Evolutionary conservation across 192 early-diverging fungal species (phyloP).

Genomic region (Coemansia sp.): DNA sequence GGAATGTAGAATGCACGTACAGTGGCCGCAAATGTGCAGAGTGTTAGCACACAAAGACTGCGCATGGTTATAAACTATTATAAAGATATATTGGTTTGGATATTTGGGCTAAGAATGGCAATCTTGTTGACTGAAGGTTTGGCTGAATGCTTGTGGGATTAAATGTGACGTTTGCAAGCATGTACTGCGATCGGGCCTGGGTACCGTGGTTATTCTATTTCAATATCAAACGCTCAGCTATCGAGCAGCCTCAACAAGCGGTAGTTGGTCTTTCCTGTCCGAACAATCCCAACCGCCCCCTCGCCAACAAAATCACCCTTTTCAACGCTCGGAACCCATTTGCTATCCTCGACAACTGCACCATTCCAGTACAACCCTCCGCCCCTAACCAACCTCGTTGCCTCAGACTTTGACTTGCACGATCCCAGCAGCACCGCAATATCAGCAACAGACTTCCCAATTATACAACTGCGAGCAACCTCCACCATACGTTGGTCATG

Average conservation of each 20-base stretch:
- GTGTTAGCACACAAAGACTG: neutral
- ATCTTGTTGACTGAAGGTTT: too few relatives aligned
- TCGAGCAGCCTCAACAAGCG: slow-evolving; percentile 44
- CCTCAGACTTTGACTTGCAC: slow-evolving; percentile 73
- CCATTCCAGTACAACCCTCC: slow-evolving; percentile 79
- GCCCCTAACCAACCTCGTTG: slow-evolving; percentile 68
- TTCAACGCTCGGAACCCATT: slow-evolving; percentile 24
- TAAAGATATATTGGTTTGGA: too few relatives aligned
- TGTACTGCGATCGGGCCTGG: too few relatives aligned
- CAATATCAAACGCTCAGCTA: neutral
- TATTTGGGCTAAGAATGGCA: too few relatives aligned
- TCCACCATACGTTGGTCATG: slow-evolving; percentile 62
- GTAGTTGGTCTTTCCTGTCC: slow-evolving; percentile 82
- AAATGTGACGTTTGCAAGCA: too few relatives aligned
- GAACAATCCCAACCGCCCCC: slow-evolving; percentile 62
- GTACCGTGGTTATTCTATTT: too few relatives aligned
- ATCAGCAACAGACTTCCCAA: slow-evolving; percentile 58
- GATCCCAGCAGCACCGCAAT: slow-evolving; percentile 63
- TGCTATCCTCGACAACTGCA: slow-evolving; percentile 23
- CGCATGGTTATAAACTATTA: neutral
- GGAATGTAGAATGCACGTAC: slow-evolving; percentile 50
- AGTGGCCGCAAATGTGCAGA: slow-evolving; percentile 2
- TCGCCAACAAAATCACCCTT: slow-evolving; percentile 63
- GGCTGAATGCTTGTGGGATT: too few relatives aligned
- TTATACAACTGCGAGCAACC: slow-evolving; percentile 43